Evolutionary conservation across 164 flowering plant genomes (phyloP).

Genomic region (Vitis labrusca): DNA sequence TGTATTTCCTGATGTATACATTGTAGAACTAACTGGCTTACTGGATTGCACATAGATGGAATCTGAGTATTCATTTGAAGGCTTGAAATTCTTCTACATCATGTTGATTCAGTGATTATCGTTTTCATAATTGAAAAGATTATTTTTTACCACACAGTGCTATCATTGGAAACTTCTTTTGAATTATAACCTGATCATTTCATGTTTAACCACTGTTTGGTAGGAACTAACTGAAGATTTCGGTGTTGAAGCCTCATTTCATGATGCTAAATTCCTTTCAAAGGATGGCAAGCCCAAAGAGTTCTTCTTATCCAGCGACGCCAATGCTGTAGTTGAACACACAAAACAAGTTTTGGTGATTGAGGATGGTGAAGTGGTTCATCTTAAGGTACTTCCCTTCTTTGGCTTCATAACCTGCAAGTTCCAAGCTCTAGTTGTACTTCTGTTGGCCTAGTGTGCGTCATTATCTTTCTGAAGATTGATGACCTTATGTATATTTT

Average conservation of each 20-base stretch:
- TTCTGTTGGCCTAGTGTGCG: too few species aligned
- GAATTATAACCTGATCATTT: background rate
- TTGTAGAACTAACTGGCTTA: too few species aligned
- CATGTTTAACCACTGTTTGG: constrained; percentile 16
- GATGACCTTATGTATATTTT: too few species aligned
- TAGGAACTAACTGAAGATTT: constrained; percentile 52
- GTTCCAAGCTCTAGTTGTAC: too few species aligned
- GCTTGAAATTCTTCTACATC: too few species aligned
- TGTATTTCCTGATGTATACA: too few species aligned
- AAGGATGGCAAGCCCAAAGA: constrained; percentile 77
- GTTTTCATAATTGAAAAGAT: background rate
- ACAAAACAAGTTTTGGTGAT: constrained; percentile 89
- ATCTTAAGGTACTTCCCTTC: constrained; percentile 73
- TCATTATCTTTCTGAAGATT: too few species aligned
- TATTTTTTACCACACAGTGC: background rate
- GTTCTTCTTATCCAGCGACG: constrained; percentile 90
- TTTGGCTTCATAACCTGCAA: background rate
- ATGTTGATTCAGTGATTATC: too few species aligned
- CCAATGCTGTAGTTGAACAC: constrained; percentile 92
- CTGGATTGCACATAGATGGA: too few species aligned
- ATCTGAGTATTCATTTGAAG: too few species aligned
- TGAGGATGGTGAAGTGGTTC: constrained; percentile 97
- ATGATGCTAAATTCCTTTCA: constrained; percentile 57
- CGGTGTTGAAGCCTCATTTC: constrained; percentile 49
- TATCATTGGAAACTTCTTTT: background rate